Base-by-base conservation (phyloP, 2,329 filamentous ascomycete genomes). In the Epichloe gansuensis region DNA sequence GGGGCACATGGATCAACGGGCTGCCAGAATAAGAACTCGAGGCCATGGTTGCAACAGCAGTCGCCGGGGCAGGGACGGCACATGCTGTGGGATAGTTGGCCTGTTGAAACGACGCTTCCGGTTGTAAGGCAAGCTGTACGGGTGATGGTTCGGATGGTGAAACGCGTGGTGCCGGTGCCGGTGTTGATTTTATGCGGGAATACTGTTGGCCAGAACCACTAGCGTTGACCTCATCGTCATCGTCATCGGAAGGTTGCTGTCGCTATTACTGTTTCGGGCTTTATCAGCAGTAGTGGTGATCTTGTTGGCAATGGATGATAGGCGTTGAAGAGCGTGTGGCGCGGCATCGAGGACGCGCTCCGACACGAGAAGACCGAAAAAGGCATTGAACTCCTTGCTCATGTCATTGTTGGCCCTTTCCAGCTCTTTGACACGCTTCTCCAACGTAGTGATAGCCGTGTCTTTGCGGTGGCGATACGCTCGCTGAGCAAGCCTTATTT, bases 401-500 rank as follows among this genome's bases (percentile, higher is more conserved):
- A 94, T 88, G 59, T 85, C 79, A 52, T 86, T 78, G 55, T 91
- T 85, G 23, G 78, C 80, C 13, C 76, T 74, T 54, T 84, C 79
- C n/a, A 94, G 76, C 25, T 80, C 75, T 51, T 82, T 72, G 28
- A 91, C 86, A 55, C 83, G 77, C 51, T 80, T 76, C 63, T 89
- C 84, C 11, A 95, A 74, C 1, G 80, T 81, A 31, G 81, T 77
- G 52, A 95, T 91, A 5, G 86, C 86, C 23, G 78, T 84, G 63
- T 95, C 90, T 68, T 95, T 95, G 50, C 90, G 83, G 61, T 86
- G 81, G 15, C 90, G 81, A 63, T 95, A 95, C 1, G 88, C 88
- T 58, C 89, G 76, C 66, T 95, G 90, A 2, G 90, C 90, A 52
- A 91, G 77, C 25, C 90, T 83, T 57, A 95, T 93, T 65, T 95